Evolutionary conservation across 345 rosid species (phyloP), one percentile per base, ranked within the genome.

Genomic region (Salix exigua): DNA sequence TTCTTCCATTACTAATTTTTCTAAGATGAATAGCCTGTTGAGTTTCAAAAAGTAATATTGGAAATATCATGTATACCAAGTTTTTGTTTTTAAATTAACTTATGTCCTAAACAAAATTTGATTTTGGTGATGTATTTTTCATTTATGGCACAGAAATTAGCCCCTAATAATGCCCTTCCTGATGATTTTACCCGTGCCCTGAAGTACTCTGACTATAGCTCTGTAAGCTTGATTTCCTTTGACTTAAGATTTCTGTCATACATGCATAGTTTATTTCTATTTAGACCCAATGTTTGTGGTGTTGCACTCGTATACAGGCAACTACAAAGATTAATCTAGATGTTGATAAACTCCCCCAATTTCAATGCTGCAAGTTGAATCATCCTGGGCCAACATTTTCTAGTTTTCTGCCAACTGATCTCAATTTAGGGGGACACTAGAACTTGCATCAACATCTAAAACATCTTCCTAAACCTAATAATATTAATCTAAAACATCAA

Each of bases 271-370:
- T 67, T 11, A 18, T 19, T 25, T n/a, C 21, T 55, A 38, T 26
- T 25, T 40, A 55, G 17, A 19, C 2, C 46, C 42, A 28, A n/a
- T 19, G 21, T 0, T 61, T 62, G 1, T 40, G 42, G 68, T 44
- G 62, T 61, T 7, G 7, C 62, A 50, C 26, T 26, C 68, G 66
- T 70, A 75, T 79, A 84, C 90, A 92, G 97, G 97, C 80, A 81
- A 88, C 94, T 31, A 88, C 93, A 62, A 92, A 92, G 88, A 85
- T 92, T 76, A 89, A 94, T 78, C 33, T 94, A 75, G 96, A 92
- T 26, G 86, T 86, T 68, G 94, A 91, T 82, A 88, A 81, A 66
- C 63, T 89, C 82, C 94, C 92, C n/a, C 87, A 87, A 48, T 94
- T 88, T 75, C 66, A 17, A 68, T 90, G 94, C 80, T 91, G 89